A percentile compares a stretch with the other conserved stretches of the same genome.
Conservation (phyloP, 2,329 filamentous ascomycete genomes). For the Cladosporium sp. region DNA sequence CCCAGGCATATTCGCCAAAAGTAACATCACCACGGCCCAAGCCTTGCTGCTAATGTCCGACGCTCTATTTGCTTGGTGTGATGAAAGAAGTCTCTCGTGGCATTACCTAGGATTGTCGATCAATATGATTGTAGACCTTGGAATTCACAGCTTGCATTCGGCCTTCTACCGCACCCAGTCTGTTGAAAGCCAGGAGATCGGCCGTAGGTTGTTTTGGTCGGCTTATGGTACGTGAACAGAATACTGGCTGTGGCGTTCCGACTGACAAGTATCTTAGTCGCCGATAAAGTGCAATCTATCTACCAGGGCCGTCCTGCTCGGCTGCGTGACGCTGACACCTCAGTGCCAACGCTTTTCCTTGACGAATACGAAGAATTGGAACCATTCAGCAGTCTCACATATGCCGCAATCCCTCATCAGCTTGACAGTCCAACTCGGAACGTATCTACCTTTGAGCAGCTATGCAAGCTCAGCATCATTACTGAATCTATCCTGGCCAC, state of each 20-base stretch:
- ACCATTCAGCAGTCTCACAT: neutral
- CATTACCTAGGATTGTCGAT: conserved; percentile 55
- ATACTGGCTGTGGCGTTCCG: neutral
- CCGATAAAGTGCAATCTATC: conserved; percentile 1
- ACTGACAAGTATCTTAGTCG: neutral
- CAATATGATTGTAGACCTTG: conserved; percentile 52
- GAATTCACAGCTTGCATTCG: conserved; percentile 18
- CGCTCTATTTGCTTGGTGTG: conserved; percentile 47
- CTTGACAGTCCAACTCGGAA: neutral
- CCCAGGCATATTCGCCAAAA: conserved; percentile 40
- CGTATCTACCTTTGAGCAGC: neutral
- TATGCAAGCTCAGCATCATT: neutral
- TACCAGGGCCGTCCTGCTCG: conserved; percentile 1
- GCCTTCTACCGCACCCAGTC: neutral
- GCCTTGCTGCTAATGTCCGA: conserved; percentile 50
- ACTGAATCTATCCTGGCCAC: neutral
- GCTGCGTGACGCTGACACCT: conserved; percentile 40
- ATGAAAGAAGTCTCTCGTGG: conserved; percentile 52
- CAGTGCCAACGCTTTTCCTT: conserved; percentile 45
- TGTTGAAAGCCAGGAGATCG: neutral
- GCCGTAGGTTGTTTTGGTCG: neutral
- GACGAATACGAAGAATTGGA: conserved; percentile 42
- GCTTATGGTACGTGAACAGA: neutral
- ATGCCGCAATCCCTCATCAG: neutral
- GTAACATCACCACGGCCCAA: conserved; percentile 52